These are phyloP conservation scores for Metschnikowia matae DNA, from an alignment of 805 yeast species.

Conservation along the genomic window DNA sequence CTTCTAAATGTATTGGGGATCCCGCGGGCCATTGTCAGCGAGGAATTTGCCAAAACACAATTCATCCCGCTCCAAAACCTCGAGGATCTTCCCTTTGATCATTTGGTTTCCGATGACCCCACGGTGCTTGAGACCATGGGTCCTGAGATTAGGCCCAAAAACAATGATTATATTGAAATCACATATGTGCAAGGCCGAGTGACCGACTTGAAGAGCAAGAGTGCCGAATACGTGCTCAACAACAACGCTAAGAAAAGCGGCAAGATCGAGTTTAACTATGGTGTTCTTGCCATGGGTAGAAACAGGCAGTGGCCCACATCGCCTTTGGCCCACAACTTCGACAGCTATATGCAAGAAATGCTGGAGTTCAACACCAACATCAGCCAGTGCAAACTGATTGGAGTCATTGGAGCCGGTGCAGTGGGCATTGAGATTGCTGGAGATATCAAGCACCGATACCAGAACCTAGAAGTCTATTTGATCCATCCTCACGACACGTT, in stretches of 20 bases:
- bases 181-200: slow-evolving; percentile 35
- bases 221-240: slow-evolving; percentile 26
- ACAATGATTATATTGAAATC: slow-evolving; percentile 12
- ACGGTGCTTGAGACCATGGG: slow-evolving; percentile 17
- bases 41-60: slow-evolving; percentile 37
- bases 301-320: slow-evolving; percentile 52
- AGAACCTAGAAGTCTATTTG: slow-evolving; percentile 34
- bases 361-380: slow-evolving; percentile 26
- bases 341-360: slow-evolving; percentile 43
- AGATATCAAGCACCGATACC: slow-evolving; percentile 39
- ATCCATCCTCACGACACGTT: slow-evolving; percentile 35
- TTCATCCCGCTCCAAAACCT: slow-evolving; percentile 31
- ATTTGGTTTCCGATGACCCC: slow-evolving; percentile 24
- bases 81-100: slow-evolving; percentile 26
- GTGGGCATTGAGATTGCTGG: slow-evolving; percentile 50
- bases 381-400: slow-evolving; percentile 27
- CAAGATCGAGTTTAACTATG: slow-evolving; percentile 41
- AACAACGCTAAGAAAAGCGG: slow-evolving; percentile 15
- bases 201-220: slow-evolving; percentile 21
- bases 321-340: slow-evolving; percentile 40
- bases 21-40: slow-evolving; percentile 37
- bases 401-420: slow-evolving; percentile 52
- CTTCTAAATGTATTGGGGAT: slow-evolving; percentile 38
- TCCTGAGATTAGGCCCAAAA: slow-evolving; percentile 8
- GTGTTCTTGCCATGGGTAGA: slow-evolving; percentile 47